Conservation (phyloP, 2,329 filamentous ascomycete species). For the Lithohypha guttulata region DNA sequence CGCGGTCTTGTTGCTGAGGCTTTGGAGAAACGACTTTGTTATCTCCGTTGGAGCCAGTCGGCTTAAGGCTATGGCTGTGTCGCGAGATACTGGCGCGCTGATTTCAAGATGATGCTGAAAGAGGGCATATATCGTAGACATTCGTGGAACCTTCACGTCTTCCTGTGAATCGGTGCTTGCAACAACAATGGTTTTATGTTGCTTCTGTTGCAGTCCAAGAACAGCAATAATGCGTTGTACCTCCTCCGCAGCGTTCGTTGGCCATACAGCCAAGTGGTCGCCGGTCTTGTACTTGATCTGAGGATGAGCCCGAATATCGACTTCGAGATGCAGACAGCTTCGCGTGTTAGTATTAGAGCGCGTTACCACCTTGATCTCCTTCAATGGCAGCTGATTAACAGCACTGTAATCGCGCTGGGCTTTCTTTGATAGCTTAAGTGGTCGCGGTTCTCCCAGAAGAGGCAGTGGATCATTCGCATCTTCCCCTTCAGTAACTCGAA, state of each 20-base stretch:
- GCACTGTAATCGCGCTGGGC: slow-evolving; percentile 55
- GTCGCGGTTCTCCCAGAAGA: slow-evolving; percentile 66
- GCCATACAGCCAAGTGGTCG: slow-evolving; percentile 33
- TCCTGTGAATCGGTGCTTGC: slow-evolving; percentile 11
- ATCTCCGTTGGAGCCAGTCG: slow-evolving; percentile 71
- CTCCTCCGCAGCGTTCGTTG: slow-evolving; percentile 31
- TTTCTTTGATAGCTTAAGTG: slow-evolving; percentile 45
- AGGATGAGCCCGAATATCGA: slow-evolving; percentile 34
- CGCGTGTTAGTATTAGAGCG: slow-evolving; percentile 48
- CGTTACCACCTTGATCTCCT: slow-evolving; percentile 71
- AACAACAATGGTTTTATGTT: slow-evolving; percentile 20
- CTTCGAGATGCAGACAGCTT: slow-evolving; percentile 31
- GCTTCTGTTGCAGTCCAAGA: slow-evolving; percentile 23
- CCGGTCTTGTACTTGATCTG: slow-evolving; percentile 31
- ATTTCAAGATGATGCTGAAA: slow-evolving; percentile 89
- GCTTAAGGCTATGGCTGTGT: slow-evolving; percentile 69
- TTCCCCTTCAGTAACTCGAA: slow-evolving; percentile 49
- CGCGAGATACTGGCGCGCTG: slow-evolving; percentile 80
- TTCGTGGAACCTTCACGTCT: slow-evolving; percentile 68
- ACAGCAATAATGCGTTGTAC: slow-evolving; percentile 24
- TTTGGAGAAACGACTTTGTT: slow-evolving; percentile 68
- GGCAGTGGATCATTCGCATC: neutral
- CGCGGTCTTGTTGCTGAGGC: slow-evolving; percentile 77
- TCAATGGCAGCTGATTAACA: slow-evolving; percentile 79
- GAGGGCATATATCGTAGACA: slow-evolving; percentile 78